Evolutionary conservation across 306 rosid species (phyloP), one percentile per base, ranked within the genome.

Genomic region (Styphnolobium japonicum): DNA sequence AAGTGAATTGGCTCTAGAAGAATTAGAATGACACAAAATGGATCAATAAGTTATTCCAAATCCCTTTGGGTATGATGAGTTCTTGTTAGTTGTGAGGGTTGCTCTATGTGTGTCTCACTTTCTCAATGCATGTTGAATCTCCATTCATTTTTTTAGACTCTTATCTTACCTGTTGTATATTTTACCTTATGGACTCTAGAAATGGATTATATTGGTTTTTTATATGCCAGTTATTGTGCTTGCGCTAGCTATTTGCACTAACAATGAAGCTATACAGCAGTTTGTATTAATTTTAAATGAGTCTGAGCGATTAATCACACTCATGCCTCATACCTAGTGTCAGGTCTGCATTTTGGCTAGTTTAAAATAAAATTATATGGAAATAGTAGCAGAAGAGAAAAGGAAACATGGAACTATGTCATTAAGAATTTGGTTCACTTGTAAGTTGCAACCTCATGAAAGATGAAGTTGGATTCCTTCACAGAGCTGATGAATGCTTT

Each of bases 211-310:
- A 23, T 42, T 8, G 33, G 42, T 21, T 31, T 19, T 22, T 34
- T 66, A 43, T 53, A 68, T 22, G 67, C 33, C 69, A 19, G 43
- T 16, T 25, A n/a, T 58, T 70, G 36, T 22, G 18, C 69, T 31
- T 19, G 48, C 40, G 5, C 21, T 66, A 10, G 70, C 67, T 66
- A 27, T 73, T 29, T 83, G 56, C 74, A 21, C 19, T 12, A 3
- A 62, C 56, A 43, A 22, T 12, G 73, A 73, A 67, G 68, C 55
- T 73, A 67, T 29, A 7, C 45, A 72, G 21, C 51, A 53, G 61
- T 64, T 66, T 19, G 8, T 78, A 46, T 68, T 71, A 18, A 31
- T 25, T 66, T 16, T 60, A 15, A 67, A 48, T 33, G 66, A 42
- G 43, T 66, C 52, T 37, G 39, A 72, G 36, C 31, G 4, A 31